Conservation (phyloP, 129 eudicot genomes). For the Artemisia tridentata region DNA sequence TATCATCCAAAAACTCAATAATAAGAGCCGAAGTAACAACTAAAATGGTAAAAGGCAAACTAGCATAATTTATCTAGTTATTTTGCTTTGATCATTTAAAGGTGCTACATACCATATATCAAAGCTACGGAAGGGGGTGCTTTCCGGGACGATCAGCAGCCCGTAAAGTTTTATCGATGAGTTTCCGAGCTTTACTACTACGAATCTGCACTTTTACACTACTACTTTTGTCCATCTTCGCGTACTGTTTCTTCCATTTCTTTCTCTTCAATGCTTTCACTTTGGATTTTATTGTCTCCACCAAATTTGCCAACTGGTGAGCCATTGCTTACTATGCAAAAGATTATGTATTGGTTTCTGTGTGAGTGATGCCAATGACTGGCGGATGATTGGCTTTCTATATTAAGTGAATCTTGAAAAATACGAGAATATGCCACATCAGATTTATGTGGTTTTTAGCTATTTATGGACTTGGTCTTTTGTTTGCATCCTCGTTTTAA, state of each 20-base stretch:
- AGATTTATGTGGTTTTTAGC: not conserved
- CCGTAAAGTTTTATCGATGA: constrained; percentile 66
- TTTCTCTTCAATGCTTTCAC: constrained; percentile 49
- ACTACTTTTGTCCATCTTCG: constrained; percentile 74
- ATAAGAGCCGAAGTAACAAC: no score
- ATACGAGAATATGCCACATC: not conserved
- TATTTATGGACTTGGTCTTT: not conserved
- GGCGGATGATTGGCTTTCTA: not conserved
- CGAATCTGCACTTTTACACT: constrained; percentile 52
- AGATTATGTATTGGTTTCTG: not conserved
- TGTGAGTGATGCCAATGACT: not conserved
- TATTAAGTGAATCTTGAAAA: not conserved
- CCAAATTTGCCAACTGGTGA: constrained; percentile 61
- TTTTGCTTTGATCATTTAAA: no score
- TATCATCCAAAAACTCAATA: no score
- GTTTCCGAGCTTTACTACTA: constrained; percentile 9
- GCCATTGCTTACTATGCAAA: constrained; percentile 36
- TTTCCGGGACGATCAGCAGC: constrained; percentile 73
- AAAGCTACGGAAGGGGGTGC: not conserved
- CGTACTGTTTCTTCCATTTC: constrained; percentile 64
- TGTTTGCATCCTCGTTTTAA: no score
- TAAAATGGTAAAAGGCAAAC: no score
- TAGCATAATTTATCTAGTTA: no score
- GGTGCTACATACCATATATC: no score
- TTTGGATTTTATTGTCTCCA: constrained; percentile 65